These are phyloP conservation scores for Scedosporium apiospermum DNA, from an alignment of 2,329 filamentous ascomycete species.

Conservation along the genomic window DNA sequence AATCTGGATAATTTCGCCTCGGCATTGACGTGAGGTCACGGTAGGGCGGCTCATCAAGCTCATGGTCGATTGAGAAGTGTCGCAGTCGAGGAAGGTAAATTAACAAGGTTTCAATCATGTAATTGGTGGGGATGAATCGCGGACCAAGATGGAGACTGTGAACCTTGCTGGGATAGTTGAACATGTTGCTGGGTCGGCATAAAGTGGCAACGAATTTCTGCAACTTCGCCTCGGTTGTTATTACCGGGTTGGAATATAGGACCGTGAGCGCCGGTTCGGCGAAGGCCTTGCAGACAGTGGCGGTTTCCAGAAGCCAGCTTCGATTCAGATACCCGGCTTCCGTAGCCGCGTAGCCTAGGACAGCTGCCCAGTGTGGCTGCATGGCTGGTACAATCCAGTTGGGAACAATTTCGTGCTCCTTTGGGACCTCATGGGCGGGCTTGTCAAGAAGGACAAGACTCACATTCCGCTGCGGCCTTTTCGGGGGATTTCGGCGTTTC, in stretches of 20 bases:
- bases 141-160: constrained; percentile 57
- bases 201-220: constrained; percentile 42
- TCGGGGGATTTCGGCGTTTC: background rate
- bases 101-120: background rate
- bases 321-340: constrained; percentile 34
- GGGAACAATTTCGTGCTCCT: constrained; percentile 26
- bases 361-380: constrained; percentile 46
- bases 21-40: background rate
- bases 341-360: constrained; percentile 60
- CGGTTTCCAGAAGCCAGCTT: constrained; percentile 56
- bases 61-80: constrained; percentile 3
- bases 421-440: background rate
- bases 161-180: constrained; percentile 64
- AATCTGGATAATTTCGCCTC: background rate
- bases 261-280: constrained; percentile 63
- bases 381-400: constrained; percentile 32
- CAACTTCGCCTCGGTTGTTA: constrained; percentile 38
- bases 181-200: constrained; percentile 33
- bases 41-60: constrained; percentile 6
- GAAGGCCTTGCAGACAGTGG: constrained; percentile 54
- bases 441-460: too few species aligned
- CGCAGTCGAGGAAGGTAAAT: constrained; percentile 1
- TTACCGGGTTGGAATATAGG: constrained; percentile 60
- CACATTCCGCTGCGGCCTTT: background rate
- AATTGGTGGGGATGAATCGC: background rate